Percentiles rank a stretch among this genome's conserved stretches.
Conservation (phyloP, 1,284 basidiomycete genomes). For the Naganishia sp. region DNA sequence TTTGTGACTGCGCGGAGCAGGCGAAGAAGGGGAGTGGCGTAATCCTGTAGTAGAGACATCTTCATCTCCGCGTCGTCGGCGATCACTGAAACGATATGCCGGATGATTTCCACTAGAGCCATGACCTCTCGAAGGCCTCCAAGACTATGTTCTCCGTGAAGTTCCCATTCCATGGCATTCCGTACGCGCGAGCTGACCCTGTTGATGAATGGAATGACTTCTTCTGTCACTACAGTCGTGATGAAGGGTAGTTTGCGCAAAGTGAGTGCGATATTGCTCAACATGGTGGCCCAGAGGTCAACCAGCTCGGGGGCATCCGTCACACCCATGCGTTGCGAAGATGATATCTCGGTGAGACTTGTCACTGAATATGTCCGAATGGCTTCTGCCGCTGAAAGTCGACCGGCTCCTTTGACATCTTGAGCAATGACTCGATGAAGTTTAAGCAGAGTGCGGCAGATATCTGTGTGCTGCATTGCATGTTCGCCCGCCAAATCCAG, state of each 20-base stretch:
- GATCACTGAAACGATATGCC: conserved; percentile 18
- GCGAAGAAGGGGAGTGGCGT: conserved; percentile 10
- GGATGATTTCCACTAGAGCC: conserved; percentile 27
- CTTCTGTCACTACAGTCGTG: conserved; percentile 18
- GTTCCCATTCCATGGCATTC: conserved; percentile 28
- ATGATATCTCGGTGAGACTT: conserved; percentile 13
- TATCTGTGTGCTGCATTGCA: conserved; percentile 1
- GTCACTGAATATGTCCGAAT: conserved; percentile 23
- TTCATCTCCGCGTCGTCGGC: conserved; percentile 24
- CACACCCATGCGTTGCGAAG: background rate
- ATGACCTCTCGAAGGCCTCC: conserved; percentile 26
- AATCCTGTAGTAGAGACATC: conserved; percentile 14
- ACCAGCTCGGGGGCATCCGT: conserved; percentile 6
- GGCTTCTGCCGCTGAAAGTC: conserved; percentile 22
- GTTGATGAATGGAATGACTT: conserved; percentile 29
- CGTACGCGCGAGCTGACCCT: conserved; percentile 17
- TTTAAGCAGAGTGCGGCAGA: conserved; percentile 20
- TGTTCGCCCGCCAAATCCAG: conserved; percentile 4
- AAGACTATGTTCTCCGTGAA: conserved; percentile 24
- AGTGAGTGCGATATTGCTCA: conserved; percentile 22
- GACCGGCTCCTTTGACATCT: conserved; percentile 16
- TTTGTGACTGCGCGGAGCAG: conserved; percentile 10
- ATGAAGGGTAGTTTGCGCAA: conserved; percentile 26
- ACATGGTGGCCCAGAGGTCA: conserved; percentile 26
- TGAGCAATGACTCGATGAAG: conserved; percentile 30